phyloP scores from a whole-genome alignment of 345 rosid species.

The Alliaria petiolata region DNA sequence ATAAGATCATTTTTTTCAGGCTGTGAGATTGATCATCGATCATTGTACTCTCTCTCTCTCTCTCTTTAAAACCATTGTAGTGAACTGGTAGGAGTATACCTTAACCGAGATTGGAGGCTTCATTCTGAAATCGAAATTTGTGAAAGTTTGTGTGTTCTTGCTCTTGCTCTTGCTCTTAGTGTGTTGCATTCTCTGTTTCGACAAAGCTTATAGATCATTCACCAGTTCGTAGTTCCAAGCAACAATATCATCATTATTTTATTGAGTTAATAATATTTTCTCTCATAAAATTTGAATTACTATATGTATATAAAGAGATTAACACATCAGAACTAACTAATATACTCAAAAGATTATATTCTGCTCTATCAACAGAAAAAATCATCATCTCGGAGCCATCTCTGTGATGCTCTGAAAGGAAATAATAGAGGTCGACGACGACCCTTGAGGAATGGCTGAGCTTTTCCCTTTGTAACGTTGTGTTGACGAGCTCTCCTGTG shows the following conservation, averaged over 20 bases:
- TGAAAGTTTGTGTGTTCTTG: background rate
- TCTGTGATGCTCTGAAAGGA: conserved; percentile 36
- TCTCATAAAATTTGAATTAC: conserved; percentile 3
- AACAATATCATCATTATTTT: background rate
- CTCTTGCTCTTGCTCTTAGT: too few relatives aligned
- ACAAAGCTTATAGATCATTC: background rate
- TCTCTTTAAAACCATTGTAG: background rate
- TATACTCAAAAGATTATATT: conserved; percentile 1
- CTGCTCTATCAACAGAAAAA: background rate
- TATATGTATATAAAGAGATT: background rate
- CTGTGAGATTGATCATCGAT: background rate
- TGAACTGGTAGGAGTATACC: background rate
- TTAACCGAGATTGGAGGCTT: background rate
- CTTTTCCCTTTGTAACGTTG: conserved; percentile 40
- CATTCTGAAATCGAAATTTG: background rate
- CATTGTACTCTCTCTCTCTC: background rate
- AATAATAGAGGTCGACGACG: conserved; percentile 21
- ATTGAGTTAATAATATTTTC: background rate
- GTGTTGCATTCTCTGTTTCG: background rate
- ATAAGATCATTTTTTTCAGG: background rate
- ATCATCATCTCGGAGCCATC: conserved; percentile 62
- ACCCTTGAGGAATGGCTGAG: conserved; percentile 26
- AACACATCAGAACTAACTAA: conserved; percentile 6
- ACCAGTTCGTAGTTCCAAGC: background rate
- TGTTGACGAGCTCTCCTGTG: conserved; percentile 50